phyloP scores from a whole-genome alignment of 805 yeast genomes.

The Alloascoidea hylecoeti region DNA sequence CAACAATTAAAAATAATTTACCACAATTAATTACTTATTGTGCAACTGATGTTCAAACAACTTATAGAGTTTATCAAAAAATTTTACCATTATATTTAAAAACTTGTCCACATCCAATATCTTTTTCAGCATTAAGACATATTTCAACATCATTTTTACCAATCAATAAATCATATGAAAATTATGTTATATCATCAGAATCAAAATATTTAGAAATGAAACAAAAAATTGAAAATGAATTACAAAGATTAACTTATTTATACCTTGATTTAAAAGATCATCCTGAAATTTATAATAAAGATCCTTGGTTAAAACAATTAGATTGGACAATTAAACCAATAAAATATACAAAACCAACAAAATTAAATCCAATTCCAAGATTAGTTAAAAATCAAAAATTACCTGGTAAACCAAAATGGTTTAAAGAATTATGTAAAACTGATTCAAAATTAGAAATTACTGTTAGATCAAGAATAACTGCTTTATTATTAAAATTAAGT shows the following conservation, averaged over 20 bases:
- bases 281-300: constrained; percentile 31
- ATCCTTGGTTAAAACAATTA: constrained; percentile 85
- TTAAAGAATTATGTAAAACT: constrained; percentile 36
- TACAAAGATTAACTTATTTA: constrained; percentile 45
- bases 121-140: constrained; percentile 73
- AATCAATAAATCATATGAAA: constrained; percentile 58
- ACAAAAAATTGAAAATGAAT: constrained; percentile 37
- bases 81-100: constrained; percentile 55
- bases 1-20: constrained; percentile 40
- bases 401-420: constrained; percentile 95
- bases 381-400: constrained; percentile 50
- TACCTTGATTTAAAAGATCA: constrained; percentile 32
- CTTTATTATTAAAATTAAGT: constrained; percentile 57
- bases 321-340: constrained; percentile 69
- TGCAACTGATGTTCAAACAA: constrained; percentile 69
- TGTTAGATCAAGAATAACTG: constrained; percentile 60
- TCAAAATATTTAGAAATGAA: constrained; percentile 43
- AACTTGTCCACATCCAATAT: constrained; percentile 86
- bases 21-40: constrained; percentile 62
- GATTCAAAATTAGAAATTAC: constrained; percentile 41
- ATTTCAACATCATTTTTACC: constrained; percentile 70
- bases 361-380: constrained; percentile 26
- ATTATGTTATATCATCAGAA: constrained; percentile 62
- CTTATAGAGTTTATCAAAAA: constrained; percentile 52
- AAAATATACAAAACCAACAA: constrained; percentile 52